These are phyloP conservation scores for Boletus rubroflammeus DNA, from an alignment of 768 basidiomycete genomes.

Conservation along the genomic window DNA sequence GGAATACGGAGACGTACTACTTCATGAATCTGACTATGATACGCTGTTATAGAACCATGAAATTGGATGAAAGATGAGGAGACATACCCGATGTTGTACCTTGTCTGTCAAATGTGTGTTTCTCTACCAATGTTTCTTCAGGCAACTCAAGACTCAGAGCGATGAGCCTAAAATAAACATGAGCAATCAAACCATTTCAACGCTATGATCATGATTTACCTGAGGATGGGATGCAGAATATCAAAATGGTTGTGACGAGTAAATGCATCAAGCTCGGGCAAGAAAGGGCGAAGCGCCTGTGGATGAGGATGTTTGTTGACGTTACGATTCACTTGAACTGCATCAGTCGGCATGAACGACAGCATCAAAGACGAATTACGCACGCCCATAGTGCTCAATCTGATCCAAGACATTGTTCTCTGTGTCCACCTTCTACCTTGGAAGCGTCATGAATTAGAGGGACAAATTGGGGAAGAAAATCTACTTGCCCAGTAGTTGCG, in stretches of 20 bases:
- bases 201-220: conserved; percentile 24
- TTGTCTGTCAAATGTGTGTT: conserved; percentile 40
- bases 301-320: conserved; percentile 47
- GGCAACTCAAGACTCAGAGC: conserved; percentile 51
- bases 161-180: conserved; percentile 35
- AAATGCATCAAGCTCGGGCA: conserved; percentile 51
- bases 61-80: background rate
- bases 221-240: conserved; percentile 45
- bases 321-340: conserved; percentile 42
- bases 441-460: background rate
- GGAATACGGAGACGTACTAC: conserved; percentile 40
- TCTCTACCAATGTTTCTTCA: conserved; percentile 47
- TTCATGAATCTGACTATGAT: conserved; percentile 58
- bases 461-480: background rate
- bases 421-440: conserved; percentile 49
- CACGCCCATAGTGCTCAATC: conserved; percentile 58
- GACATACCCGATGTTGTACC: conserved; percentile 39
- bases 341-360: background rate
- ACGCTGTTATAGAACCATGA: background rate
- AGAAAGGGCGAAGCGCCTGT: conserved; percentile 41
- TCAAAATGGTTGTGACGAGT: conserved; percentile 48
- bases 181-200: background rate
- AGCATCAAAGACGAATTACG: conserved; percentile 12
- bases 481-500: conserved; percentile 45
- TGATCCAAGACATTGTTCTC: conserved; percentile 54